A percentile compares a stretch with the other conserved stretches of the same genome.
Evolutionary conservation across 345 rosid species (phyloP).

Genomic region (Eucalyptus erythrocorys): DNA sequence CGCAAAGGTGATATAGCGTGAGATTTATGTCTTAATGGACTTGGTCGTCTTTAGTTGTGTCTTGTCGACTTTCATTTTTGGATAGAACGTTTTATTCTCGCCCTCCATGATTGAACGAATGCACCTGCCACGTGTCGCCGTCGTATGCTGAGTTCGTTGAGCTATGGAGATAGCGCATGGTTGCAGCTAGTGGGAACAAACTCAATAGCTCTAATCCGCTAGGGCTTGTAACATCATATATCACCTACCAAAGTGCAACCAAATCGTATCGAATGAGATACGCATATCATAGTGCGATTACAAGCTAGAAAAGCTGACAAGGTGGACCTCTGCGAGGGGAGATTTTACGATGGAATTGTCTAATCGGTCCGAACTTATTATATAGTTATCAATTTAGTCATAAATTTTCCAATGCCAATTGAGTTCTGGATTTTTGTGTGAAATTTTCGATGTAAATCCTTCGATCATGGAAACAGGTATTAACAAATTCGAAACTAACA

Average conservation of each 20-base stretch:
- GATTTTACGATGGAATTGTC: neutral
- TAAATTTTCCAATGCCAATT: neutral
- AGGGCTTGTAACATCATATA: neutral
- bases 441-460: neutral
- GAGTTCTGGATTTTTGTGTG: neutral
- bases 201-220: neutral
- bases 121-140: neutral
- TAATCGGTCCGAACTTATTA: accelerated
- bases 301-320: neutral
- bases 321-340: neutral
- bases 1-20: neutral
- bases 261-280: neutral
- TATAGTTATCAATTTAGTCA: accelerated
- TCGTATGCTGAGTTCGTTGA: neutral
- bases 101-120: neutral
- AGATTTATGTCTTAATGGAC: neutral
- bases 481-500: neutral
- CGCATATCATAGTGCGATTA: neutral
- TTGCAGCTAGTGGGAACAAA: neutral
- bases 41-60: neutral
- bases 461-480: neutral
- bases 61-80: neutral
- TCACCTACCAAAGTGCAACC: neutral
- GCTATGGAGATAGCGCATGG: neutral
- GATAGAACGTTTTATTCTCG: neutral